Conservation (phyloP, 176 grass and related monocot species). For the Avena atlantica region DNA sequence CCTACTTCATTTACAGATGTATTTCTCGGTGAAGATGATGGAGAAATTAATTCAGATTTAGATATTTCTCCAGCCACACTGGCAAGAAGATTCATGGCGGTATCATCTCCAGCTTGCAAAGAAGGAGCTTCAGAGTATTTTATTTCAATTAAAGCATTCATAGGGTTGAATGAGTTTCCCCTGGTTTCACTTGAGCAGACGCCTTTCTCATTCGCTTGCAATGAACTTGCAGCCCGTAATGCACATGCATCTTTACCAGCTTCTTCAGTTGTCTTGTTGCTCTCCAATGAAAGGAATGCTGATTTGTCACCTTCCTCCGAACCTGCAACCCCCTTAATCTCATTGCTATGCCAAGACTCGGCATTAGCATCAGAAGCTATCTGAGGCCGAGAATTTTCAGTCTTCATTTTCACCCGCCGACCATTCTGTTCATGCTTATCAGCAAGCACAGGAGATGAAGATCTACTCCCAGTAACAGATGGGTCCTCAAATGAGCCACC, state of each 20-base stretch:
- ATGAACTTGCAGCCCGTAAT: slow-evolving; percentile 53
- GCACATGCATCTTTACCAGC: slow-evolving; percentile 52
- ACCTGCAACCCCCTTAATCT: slow-evolving; percentile 54
- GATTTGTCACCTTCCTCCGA: slow-evolving; percentile 76
- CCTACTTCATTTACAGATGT: slow-evolving; percentile 53
- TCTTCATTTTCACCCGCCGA: slow-evolving; percentile 68
- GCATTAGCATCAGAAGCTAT: slow-evolving; percentile 56
- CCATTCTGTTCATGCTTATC: slow-evolving; percentile 79
- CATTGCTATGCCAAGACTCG: slow-evolving; percentile 74
- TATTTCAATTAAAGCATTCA: slow-evolving; percentile 97
- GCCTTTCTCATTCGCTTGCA: slow-evolving; percentile 63
- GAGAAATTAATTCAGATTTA: slow-evolving; percentile 69
- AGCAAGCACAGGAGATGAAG: slow-evolving; percentile 55
- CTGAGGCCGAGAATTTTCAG: slow-evolving; percentile 52
- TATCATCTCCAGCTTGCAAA: slow-evolving; percentile 73
- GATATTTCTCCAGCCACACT: slow-evolving; percentile 93
- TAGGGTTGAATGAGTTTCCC: slow-evolving; percentile 78
- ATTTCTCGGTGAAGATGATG: slow-evolving; percentile 50
- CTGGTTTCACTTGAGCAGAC: slow-evolving; percentile 44
- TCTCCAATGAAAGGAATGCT: slow-evolving; percentile 52
- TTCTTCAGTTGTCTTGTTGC: slow-evolving; percentile 49
- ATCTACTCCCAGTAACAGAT: slow-evolving; percentile 53
- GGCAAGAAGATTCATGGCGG: slow-evolving; percentile 91
- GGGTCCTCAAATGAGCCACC: slow-evolving; percentile 72
- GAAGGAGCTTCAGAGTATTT: slow-evolving; percentile 76